Conservation (phyloP, 1,139 yeast species). For the Lipomyces yarrowii region DNA sequence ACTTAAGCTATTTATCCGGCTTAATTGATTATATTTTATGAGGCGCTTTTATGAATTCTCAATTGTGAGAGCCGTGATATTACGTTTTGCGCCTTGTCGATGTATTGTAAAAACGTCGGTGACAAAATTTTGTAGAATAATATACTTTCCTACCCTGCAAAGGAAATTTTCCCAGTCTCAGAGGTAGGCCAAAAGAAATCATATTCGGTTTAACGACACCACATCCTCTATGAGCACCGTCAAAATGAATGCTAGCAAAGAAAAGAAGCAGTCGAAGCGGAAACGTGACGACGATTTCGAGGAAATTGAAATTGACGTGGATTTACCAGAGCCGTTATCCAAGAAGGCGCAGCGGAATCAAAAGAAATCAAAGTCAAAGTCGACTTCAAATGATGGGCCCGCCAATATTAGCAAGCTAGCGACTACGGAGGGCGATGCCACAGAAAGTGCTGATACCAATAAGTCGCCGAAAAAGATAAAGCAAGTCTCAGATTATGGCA, state of each 20-base stretch:
- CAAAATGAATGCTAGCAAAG: slow-evolving; percentile 1
- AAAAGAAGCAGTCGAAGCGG: slow-evolving; percentile 11
- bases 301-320: slow-evolving; percentile 80
- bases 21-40: too few species aligned
- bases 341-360: slow-evolving; percentile 87
- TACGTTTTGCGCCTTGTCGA: too few species aligned
- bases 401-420: slow-evolving; percentile 45
- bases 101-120: too few species aligned
- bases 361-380: slow-evolving; percentile 55
- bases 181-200: too few species aligned
- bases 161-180: too few species aligned
- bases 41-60: too few species aligned
- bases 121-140: too few species aligned
- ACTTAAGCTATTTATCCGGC: too few species aligned
- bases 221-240: not conserved
- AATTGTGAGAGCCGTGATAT: too few species aligned
- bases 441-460: slow-evolving; percentile 38
- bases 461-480: slow-evolving; percentile 31
- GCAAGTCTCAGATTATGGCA: slow-evolving; percentile 59
- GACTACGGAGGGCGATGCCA: slow-evolving; percentile 27
- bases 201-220: not conserved
- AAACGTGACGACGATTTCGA: slow-evolving; percentile 21
- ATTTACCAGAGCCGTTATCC: slow-evolving; percentile 79
- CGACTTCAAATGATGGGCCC: slow-evolving; percentile 60
- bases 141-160: too few species aligned